Evolutionary conservation across 2,329 filamentous ascomycete species (phyloP).

Genomic region (Ustulina deusta): DNA sequence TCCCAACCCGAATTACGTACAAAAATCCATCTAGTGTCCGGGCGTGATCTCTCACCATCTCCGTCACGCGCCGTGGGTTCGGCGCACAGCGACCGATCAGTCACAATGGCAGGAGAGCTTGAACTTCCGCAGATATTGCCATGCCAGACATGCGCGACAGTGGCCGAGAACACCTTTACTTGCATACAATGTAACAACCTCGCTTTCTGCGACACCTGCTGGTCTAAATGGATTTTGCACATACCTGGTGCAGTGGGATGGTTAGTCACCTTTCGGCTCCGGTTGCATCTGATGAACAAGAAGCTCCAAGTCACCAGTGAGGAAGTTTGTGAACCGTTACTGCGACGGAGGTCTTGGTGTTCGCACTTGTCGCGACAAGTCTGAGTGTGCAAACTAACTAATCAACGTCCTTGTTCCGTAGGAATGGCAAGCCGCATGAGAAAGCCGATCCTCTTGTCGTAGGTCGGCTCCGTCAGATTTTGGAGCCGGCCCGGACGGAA

Average conservation of each 20-base stretch:
- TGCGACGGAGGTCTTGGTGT: constrained; percentile 1
- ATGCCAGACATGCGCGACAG: constrained; percentile 50
- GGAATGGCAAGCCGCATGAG: constrained; percentile 52
- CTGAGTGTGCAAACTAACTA: constrained; percentile 31
- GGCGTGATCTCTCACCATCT: constrained; percentile 23
- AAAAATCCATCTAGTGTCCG: constrained; percentile 31
- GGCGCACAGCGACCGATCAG: constrained; percentile 25
- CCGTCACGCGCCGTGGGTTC: constrained; percentile 32
- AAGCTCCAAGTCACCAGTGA: constrained; percentile 9
- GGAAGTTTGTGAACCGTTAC: constrained; percentile 29
- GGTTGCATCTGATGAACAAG: constrained; percentile 16
- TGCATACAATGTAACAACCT: constrained; percentile 53
- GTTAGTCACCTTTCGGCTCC: constrained; percentile 38
- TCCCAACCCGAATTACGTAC: constrained; percentile 38
- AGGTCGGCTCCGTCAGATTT: constrained; percentile 49
- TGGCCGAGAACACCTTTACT: constrained; percentile 46
- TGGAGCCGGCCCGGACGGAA: constrained; percentile 50
- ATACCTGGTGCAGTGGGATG: constrained; percentile 49
- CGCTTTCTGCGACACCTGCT: constrained; percentile 50
- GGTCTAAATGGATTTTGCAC: constrained; percentile 51
- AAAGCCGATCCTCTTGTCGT: constrained; percentile 50
- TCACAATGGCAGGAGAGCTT: constrained; percentile 35
- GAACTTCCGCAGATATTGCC: constrained; percentile 43
- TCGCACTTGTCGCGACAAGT: not conserved
- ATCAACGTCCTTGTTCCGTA: constrained; percentile 39